phyloP scores from a whole-genome alignment of 148 eudicot genomes.

The Camellia japonica region DNA sequence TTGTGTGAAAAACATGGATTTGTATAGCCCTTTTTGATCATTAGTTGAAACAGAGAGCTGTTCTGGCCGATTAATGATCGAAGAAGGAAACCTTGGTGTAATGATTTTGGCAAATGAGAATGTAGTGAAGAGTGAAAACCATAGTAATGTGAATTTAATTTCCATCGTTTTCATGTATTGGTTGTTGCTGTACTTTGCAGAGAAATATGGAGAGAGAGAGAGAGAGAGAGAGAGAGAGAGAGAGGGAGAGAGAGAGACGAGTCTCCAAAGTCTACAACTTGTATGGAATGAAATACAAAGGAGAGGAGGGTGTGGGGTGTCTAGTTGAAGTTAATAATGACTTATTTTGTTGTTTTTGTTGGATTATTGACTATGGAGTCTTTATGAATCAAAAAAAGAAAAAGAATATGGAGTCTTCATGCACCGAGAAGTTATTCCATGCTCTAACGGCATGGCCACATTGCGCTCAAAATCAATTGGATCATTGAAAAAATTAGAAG shows the following conservation, averaged over 20 bases:
- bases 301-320: not conserved
- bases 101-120: slow-evolving; percentile 24
- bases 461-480: too few species aligned
- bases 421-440: too few species aligned
- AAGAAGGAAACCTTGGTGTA: slow-evolving; percentile 45
- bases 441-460: too few species aligned
- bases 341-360: too few species aligned
- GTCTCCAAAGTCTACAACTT: not conserved
- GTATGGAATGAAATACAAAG: not conserved
- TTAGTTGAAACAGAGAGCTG: slow-evolving; percentile 17
- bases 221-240: slow-evolving; percentile 5
- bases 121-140: slow-evolving; percentile 12
- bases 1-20: slow-evolving; percentile 67
- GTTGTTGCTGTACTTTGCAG: not conserved
- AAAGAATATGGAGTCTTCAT: too few species aligned
- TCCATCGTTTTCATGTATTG: slow-evolving; percentile 20
- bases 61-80: slow-evolving; percentile 36
- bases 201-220: not conserved
- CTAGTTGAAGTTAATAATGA: too few species aligned
- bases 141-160: slow-evolving; percentile 9
- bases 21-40: slow-evolving; percentile 26
- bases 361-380: too few species aligned
- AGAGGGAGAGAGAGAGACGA: not conserved
- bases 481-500: too few species aligned
- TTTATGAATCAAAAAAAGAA: too few species aligned